Evolutionary conservation across 495 filamentous ascomycete species (phyloP).

Genomic region (Hypoxylon rickii): DNA sequence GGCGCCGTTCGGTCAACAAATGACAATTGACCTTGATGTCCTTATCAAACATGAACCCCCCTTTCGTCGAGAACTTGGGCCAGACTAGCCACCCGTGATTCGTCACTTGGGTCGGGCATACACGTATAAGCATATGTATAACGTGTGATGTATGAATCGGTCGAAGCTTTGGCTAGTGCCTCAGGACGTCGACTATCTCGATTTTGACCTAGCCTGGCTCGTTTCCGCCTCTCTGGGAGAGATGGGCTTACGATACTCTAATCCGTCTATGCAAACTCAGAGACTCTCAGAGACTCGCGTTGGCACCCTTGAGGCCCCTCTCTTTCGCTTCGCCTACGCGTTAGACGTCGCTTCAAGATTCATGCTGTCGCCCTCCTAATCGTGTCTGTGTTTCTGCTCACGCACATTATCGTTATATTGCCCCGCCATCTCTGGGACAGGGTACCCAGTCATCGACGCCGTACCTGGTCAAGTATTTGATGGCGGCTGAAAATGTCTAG

Average conservation of each 20-base stretch:
- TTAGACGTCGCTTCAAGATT: slow-evolving; percentile 32
- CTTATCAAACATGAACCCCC: slow-evolving; percentile 1
- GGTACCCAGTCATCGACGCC: slow-evolving; percentile 4
- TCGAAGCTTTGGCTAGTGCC: slow-evolving; percentile 35
- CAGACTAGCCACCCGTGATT: slow-evolving; percentile 4
- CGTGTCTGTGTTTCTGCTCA: slow-evolving; percentile 25
- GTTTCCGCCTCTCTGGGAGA: slow-evolving; percentile 25
- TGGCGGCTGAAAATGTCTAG: slow-evolving; percentile 32
- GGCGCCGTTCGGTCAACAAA: not conserved
- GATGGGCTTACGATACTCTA: slow-evolving; percentile 17
- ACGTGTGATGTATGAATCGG: slow-evolving; percentile 20
- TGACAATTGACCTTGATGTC: slow-evolving; percentile 11
- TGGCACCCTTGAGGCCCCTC: slow-evolving; percentile 4
- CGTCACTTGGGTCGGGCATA: slow-evolving; percentile 1
- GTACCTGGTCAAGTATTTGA: slow-evolving; percentile 31
- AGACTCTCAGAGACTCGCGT: slow-evolving; percentile 30
- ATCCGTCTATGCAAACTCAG: slow-evolving; percentile 27
- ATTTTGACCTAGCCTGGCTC: slow-evolving; percentile 18
- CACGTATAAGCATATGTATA: not conserved
- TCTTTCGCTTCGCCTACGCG: slow-evolving; percentile 11
- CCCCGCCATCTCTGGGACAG: slow-evolving; percentile 19
- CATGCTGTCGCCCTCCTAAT: slow-evolving; percentile 10
- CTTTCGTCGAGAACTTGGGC: slow-evolving; percentile 11
- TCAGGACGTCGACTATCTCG: slow-evolving; percentile 20
- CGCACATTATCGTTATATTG: slow-evolving; percentile 35